These are phyloP conservation scores for Neopestalotiopsis sp. DNA, from an alignment of 2,329 filamentous ascomycete genomes.

Conservation along the genomic window DNA sequence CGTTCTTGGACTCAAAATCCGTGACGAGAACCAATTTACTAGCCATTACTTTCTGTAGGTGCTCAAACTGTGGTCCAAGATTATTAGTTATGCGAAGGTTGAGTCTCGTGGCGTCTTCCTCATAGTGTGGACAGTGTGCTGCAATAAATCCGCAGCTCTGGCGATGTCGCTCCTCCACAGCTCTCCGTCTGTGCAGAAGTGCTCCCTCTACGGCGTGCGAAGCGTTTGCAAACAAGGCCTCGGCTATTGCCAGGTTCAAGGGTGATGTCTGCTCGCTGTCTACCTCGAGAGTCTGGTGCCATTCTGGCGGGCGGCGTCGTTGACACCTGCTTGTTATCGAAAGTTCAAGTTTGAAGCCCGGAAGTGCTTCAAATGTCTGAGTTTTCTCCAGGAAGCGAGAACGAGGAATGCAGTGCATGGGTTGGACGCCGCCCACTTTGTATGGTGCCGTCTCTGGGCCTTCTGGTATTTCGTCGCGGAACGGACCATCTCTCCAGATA, in stretches of 20 bases:
- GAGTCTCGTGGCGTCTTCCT: slow-evolving; percentile 51
- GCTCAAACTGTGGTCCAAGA: slow-evolving; percentile 51
- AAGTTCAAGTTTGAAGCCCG: slow-evolving; percentile 56
- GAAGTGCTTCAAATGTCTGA: slow-evolving; percentile 50
- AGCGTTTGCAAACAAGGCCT: slow-evolving; percentile 52
- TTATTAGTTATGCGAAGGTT: slow-evolving; percentile 54
- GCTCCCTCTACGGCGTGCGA: slow-evolving; percentile 46
- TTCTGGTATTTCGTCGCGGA: slow-evolving; percentile 42
- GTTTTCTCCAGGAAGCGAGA: slow-evolving; percentile 48
- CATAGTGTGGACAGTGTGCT: slow-evolving; percentile 43
- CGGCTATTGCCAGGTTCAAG: slow-evolving; percentile 49
- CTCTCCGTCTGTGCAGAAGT: slow-evolving; percentile 45
- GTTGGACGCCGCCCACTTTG: slow-evolving; percentile 46
- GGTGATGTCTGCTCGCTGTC: slow-evolving; percentile 54
- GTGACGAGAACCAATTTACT: slow-evolving; percentile 52
- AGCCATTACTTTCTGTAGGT: slow-evolving; percentile 47
- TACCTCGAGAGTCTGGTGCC: slow-evolving; percentile 47
- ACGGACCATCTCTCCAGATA: slow-evolving; percentile 49
- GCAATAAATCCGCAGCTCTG: slow-evolving; percentile 39
- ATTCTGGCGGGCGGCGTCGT: slow-evolving; percentile 37
- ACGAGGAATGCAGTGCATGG: slow-evolving; percentile 52
- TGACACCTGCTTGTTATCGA: slow-evolving; percentile 48
- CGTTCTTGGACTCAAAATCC: slow-evolving; percentile 46
- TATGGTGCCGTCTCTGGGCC: slow-evolving; percentile 46
- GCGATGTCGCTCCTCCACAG: slow-evolving; percentile 45